phyloP scores from a whole-genome alignment of 2,329 filamentous ascomycete species.

The Kalaharituber pfeilii region DNA sequence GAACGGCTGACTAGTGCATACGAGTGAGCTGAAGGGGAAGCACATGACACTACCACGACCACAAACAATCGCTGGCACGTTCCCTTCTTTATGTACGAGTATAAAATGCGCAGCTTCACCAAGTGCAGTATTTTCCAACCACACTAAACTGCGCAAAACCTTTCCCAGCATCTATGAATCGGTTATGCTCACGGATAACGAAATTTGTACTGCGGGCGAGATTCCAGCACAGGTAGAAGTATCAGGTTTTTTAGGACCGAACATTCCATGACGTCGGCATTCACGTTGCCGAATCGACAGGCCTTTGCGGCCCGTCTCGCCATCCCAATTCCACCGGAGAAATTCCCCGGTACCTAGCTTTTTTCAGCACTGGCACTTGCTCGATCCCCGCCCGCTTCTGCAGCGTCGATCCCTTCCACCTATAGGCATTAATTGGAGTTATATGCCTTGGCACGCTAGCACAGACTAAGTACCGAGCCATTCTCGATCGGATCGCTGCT shows the following conservation, averaged over 20 bases:
- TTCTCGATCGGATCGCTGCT: not conserved
- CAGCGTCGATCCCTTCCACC: not conserved
- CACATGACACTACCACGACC: too few species aligned
- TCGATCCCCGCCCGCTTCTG: not conserved
- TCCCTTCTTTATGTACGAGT: too few species aligned
- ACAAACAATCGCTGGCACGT: too few species aligned
- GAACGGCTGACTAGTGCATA: too few species aligned
- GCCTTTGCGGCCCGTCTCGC: not conserved
- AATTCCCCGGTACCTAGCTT: not conserved
- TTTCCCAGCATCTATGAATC: too few species aligned
- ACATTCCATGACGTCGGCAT: not conserved
- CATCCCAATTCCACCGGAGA: not conserved
- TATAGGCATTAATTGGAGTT: not conserved
- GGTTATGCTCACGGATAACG: too few species aligned
- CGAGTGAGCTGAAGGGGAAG: too few species aligned
- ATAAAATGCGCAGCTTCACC: too few species aligned
- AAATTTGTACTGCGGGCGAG: too few species aligned
- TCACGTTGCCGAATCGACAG: too few species aligned
- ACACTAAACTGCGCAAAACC: too few species aligned
- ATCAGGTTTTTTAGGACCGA: not conserved
- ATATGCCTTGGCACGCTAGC: not conserved
- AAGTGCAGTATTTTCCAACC: too few species aligned
- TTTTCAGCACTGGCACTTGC: not conserved
- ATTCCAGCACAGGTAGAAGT: not conserved
- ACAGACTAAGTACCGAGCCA: not conserved